These are phyloP conservation scores for Lentinula edodes DNA, from an alignment of 768 basidiomycete species.

Conservation along the genomic window DNA sequence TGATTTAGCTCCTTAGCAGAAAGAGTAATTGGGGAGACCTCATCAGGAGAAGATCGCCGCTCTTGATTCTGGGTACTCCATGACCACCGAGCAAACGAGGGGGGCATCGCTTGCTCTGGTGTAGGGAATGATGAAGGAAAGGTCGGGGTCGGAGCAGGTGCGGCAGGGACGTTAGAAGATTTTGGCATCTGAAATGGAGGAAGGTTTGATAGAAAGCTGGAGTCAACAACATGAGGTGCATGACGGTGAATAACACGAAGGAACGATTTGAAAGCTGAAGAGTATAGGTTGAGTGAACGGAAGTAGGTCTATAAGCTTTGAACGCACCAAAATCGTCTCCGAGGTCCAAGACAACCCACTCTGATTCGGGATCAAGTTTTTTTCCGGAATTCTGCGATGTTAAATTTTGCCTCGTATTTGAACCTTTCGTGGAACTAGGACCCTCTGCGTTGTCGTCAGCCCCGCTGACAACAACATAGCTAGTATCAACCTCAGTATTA, in stretches of 20 bases:
- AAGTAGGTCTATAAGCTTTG: background rate
- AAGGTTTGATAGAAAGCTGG: slow-evolving; percentile 33
- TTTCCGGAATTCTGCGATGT: background rate
- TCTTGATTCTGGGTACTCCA: background rate
- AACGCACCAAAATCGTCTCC: slow-evolving; percentile 37
- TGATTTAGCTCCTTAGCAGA: background rate
- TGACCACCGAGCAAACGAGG: background rate
- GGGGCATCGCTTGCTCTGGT: background rate
- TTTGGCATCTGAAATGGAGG: slow-evolving; percentile 11
- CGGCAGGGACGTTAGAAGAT: slow-evolving; percentile 10
- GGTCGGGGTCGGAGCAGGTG: slow-evolving; percentile 21
- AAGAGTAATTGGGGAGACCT: background rate
- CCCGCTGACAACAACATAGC: slow-evolving; percentile 1
- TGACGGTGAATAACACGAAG: slow-evolving; percentile 49
- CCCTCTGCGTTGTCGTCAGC: background rate
- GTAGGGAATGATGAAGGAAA: slow-evolving; percentile 13
- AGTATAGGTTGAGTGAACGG: background rate
- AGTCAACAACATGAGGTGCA: slow-evolving; percentile 23
- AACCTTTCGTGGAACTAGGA: background rate
- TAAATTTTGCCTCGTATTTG: background rate
- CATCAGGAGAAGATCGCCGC: background rate
- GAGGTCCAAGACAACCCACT: slow-evolving; percentile 51
- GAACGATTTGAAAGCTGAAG: slow-evolving; percentile 41
- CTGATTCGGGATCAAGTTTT: slow-evolving; percentile 26
- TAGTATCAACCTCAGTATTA: background rate